Base-by-base conservation (phyloP, 202 grass and related monocot species). In the Zizania palustris region DNA sequence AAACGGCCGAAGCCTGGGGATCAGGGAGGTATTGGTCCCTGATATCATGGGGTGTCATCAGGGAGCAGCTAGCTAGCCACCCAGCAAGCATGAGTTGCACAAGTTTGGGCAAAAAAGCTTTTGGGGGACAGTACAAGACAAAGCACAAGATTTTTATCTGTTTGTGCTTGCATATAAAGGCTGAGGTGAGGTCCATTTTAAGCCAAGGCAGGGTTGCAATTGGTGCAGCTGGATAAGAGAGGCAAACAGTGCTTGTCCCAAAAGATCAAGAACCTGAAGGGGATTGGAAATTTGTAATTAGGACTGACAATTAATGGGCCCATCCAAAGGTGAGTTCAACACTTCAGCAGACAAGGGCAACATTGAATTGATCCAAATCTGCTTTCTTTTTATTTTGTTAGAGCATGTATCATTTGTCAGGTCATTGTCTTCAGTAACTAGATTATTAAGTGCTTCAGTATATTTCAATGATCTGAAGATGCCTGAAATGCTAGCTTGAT, bases 131-230 rank as follows among this genome's bases (percentile, higher is more conserved):
- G 19, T 37, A 68, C 8, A 43, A 20, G 70, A 63, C 54, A 63
- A 63, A 53, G 36, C 62, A 35, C 15, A 21, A 45, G 54, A 45
- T 63, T 9, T 22, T 72, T 83, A 33, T 76, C 11, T 10, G 46
- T 38, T 80, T 59, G 34, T 45, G 3, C 79, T 67, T 87, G 42
- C 50, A 45, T 75, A 79, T 88, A 70, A 84, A 65, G 15, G 8
- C 41, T 70, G 35, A 42, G 72, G 6, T 28, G 65, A 65, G 35
- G 34, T 71, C 7, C 48, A 75, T 71, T 88, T 40, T 16, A 88
- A 88, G 81, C 70, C 58, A 80, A 75, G 70, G 41, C 15, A 59
- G 22, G 10, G 16, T 65, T 65, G 39, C 19, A 54, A 43, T 81
- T 72, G 57, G 57, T 51, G 42, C 39, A 53, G 38, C 69, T 43